Evolutionary conservation across 805 yeast species (phyloP), one percentile per base, ranked within the genome.

Genomic region (Cyberlindnera bimundalis): DNA sequence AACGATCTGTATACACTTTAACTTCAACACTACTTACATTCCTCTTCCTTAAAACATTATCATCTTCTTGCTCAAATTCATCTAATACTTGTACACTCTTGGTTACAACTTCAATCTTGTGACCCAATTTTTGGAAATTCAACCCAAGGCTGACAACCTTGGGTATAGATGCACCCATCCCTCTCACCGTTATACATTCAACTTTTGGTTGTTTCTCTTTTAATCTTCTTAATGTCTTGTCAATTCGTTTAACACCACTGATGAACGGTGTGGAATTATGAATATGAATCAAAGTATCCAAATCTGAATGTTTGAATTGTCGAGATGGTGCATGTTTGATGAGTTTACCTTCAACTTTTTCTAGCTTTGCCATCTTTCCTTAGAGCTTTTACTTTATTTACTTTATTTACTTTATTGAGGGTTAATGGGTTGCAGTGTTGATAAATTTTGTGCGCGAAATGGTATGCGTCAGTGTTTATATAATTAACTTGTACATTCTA

Each of bases 91-190:
- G 74, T 0, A 83, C 70, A 5, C 82, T 77, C 18, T 74, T 79
- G 0, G 96, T 88, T 21, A 62, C 58, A 1, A 84, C 53, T 11
- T 83, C 87, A 8, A 85, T 76, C 43, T 56, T 66, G 54, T 73
- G 66, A 8, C 73, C 70, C 25, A 74, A 71, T 13, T 63, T 65
- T 50, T 75, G 74, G 55, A 80, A 83, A 52, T 78, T 73, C 20
- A 78, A 58, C 0, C 78, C 95, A 1, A 89, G 47, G 12, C 79
- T 66, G n/a, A 84, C 45, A 0, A 81, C 77, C 52, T 75, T 81
- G 35, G 73, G 79, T 9, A 84, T 76, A 9, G 90, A 74, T 41
- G 68, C 71, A 2, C 96, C 96, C 83, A 86, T 79, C 0, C 95
- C 96, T 40, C 76, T 61, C 3, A 89, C 71, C 0, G 72, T 67